Evolutionary conservation across 2,329 filamentous ascomycete species (phyloP).

Genomic region (Lizonia empirigonia): DNA sequence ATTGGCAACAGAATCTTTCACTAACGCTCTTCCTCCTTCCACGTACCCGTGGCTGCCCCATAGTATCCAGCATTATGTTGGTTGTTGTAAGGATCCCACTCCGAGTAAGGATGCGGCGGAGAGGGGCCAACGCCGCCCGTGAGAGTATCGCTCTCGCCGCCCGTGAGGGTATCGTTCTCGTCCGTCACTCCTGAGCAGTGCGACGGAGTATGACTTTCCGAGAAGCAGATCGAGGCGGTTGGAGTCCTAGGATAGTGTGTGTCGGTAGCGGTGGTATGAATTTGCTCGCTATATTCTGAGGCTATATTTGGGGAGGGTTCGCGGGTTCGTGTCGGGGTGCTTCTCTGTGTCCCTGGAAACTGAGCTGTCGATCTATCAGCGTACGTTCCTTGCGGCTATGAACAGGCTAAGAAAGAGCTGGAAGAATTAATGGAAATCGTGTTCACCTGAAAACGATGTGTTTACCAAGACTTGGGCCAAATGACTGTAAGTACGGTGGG

Average conservation of each 20-base stretch:
- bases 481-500: too few relatives aligned
- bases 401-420: too few relatives aligned
- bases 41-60: too few relatives aligned
- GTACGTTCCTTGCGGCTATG: too few relatives aligned
- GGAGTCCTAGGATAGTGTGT: neutral
- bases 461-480: too few relatives aligned
- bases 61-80: too few relatives aligned
- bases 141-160: too few relatives aligned
- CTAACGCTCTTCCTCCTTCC: too few relatives aligned
- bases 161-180: neutral
- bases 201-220: neutral
- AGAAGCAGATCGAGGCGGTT: neutral
- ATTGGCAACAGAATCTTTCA: too few relatives aligned
- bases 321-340: neutral
- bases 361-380: neutral
- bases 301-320: neutral
- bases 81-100: neutral
- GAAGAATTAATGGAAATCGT: too few relatives aligned
- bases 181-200: neutral
- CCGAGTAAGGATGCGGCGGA: neutral
- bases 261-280: too few relatives aligned
- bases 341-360: neutral
- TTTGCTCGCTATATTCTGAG: neutral
- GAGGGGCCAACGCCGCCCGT: neutral
- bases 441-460: too few relatives aligned